Base-by-base conservation (phyloP, 2,329 filamentous ascomycete genomes). In the Ceratocystis eucalypticola region DNA sequence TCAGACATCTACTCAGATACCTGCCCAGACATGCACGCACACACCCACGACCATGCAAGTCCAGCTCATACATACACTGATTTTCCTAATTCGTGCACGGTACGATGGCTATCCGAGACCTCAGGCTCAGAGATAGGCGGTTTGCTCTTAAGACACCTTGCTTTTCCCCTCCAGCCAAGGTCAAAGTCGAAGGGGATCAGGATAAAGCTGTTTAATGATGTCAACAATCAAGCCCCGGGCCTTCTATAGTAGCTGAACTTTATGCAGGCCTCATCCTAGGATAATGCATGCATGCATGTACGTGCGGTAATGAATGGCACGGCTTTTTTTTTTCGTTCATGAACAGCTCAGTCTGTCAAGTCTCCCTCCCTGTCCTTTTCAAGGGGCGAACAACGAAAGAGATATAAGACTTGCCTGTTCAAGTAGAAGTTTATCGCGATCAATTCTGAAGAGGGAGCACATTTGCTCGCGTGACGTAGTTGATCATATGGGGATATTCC, bases 191-290 rank as follows among this genome's bases (percentile, higher is more conserved):
- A 41, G 37, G 37, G 53, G 22, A 15, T 17, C 28, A 25, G 53
- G 17, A 48, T 20, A 20, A 41, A 41, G 10, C 41, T 50, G 61
- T 57, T 28, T 30, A 28, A 63, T 63, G 61, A 63, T 63, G 61
- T 63, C 61, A 63, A 25, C 17, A 25, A 46, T 1, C 41, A 17
- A 28, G 17, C 41, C 3, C 37, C 37, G 12, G 37, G 37, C 37
- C 37, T 41, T 63, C 61, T 41, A 8, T 63, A 45, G 61, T 45
- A 63, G 61, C 61, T 63, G 61, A 63, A 63, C 61, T 33, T 63
- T 20, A 63, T 63, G 61, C 41, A 63, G 61, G 33, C 33, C 59
- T 37, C 28, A 62, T 44, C 22, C 53, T 57, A 53, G 20, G 20
- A 50, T 50, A 25, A 50, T 50, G 2, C n/a, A 57, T 57, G 53